phyloP scores from a whole-genome alignment of 2,329 filamentous ascomycete genomes.

The Arthrobotrys sphaeroides region DNA sequence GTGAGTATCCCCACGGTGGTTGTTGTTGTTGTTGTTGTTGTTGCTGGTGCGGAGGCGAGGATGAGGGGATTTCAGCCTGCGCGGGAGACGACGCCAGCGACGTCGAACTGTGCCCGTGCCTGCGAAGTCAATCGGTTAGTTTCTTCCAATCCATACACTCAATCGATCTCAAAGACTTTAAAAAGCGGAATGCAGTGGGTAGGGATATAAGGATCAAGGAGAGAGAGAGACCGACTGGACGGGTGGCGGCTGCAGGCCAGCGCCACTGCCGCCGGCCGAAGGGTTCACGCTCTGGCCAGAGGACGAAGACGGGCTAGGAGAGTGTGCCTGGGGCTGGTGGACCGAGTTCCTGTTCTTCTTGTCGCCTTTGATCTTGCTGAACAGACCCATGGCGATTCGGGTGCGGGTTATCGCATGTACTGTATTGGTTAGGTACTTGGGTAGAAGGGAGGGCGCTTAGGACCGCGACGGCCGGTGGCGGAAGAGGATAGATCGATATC shows the following conservation, averaged over 20 bases:
- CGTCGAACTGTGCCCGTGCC: constrained; percentile 14
- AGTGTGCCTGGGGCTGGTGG: constrained; percentile 5
- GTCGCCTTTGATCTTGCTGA: constrained; percentile 44
- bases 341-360: constrained; percentile 51
- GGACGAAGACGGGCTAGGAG: too few relatives aligned
- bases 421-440: too few relatives aligned
- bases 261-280: constrained; percentile 5
- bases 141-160: too few relatives aligned
- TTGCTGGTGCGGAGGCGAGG: constrained; percentile 7
- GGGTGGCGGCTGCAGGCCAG: constrained; percentile 12
- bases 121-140: too few relatives aligned
- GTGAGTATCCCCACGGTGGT: constrained; percentile 25
- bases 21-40: constrained; percentile 17
- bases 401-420: too few relatives aligned
- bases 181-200: too few relatives aligned
- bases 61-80: constrained; percentile 10
- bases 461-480: too few relatives aligned
- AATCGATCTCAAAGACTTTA: too few relatives aligned
- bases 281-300: constrained; percentile 29
- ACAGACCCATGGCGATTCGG: constrained; percentile 39
- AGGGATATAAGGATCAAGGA: background rate
- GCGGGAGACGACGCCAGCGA: constrained; percentile 28
- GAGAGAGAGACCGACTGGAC: background rate
- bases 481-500: too few relatives aligned
- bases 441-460: too few relatives aligned